Conservation (phyloP, 2,329 filamentous ascomycete genomes). For the Fusarium humuli region DNA sequence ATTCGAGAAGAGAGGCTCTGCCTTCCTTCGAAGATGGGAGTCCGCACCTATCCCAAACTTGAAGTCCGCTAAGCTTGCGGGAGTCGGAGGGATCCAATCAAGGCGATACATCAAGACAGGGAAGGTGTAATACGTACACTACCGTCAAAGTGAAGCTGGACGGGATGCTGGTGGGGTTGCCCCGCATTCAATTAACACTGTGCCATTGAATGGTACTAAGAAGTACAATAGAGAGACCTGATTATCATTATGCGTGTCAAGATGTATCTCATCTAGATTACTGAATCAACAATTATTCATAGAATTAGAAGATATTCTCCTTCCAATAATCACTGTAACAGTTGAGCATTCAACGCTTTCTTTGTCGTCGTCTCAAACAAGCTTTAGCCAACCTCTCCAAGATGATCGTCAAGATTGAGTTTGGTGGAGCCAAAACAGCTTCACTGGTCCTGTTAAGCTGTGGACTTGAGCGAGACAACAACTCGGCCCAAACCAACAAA, state of each 20-base stretch:
- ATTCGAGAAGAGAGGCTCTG: conserved; percentile 26
- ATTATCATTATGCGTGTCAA: background rate
- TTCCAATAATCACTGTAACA: background rate
- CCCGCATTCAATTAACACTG: conserved; percentile 29
- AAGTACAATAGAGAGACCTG: background rate
- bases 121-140: background rate
- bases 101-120: conserved; percentile 1
- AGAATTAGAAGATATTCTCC: background rate
- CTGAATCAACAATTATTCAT: background rate
- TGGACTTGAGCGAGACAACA: conserved; percentile 24
- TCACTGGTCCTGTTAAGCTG: background rate
- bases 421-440: conserved; percentile 39
- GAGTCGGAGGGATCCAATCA: conserved; percentile 6
- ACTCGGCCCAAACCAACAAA: background rate
- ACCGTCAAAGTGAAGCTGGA: conserved; percentile 28
- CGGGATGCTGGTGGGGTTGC: conserved; percentile 11
- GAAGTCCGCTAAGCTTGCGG: background rate
- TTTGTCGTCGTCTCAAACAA: background rate
- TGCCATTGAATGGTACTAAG: conserved; percentile 16
- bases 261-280: background rate
- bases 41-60: conserved; percentile 30
- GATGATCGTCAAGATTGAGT: conserved; percentile 49
- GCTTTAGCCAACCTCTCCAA: conserved; percentile 10
- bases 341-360: background rate
- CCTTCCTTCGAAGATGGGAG: conserved; percentile 7